These are phyloP conservation scores for Colletotrichum plurivorum DNA, from an alignment of 2,329 filamentous ascomycete species.

Conservation along the genomic window DNA sequence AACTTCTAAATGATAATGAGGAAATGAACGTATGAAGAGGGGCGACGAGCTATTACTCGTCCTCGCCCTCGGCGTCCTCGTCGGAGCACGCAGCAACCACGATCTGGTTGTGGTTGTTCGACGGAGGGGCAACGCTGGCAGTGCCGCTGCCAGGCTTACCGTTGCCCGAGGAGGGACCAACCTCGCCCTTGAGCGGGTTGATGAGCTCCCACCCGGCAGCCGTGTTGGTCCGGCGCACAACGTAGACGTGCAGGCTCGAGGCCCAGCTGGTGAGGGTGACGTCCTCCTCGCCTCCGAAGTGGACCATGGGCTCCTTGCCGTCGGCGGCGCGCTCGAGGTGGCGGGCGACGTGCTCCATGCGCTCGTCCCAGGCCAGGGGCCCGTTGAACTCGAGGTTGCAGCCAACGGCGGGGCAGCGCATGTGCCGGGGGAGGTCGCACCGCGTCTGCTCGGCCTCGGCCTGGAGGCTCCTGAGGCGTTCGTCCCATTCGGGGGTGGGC, in stretches of 20 bases:
- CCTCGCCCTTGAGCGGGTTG: slow-evolving; percentile 45
- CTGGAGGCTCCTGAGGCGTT: slow-evolving; percentile 69
- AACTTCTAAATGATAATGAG: background rate
- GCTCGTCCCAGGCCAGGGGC: slow-evolving; percentile 78
- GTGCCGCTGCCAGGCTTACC: slow-evolving; percentile 32
- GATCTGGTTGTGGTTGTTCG: slow-evolving; percentile 26
- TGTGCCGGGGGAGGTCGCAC: slow-evolving; percentile 72
- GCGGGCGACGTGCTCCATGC: slow-evolving; percentile 89
- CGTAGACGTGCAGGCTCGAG: slow-evolving; percentile 51
- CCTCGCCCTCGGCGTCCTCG: slow-evolving; percentile 41
- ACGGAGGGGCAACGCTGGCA: slow-evolving; percentile 2
- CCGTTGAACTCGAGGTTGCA: slow-evolving; percentile 76
- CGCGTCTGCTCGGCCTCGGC: slow-evolving; percentile 71
- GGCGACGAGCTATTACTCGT: slow-evolving; percentile 18
- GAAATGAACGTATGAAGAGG: slow-evolving; percentile 1
- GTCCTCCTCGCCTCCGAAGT: slow-evolving; percentile 57
- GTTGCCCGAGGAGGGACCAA: slow-evolving; percentile 38
- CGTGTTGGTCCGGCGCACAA: slow-evolving; percentile 48
- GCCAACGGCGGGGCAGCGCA: slow-evolving; percentile 72
- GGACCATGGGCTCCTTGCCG: slow-evolving; percentile 48
- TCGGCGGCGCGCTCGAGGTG: slow-evolving; percentile 76
- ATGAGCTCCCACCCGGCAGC: slow-evolving; percentile 51
- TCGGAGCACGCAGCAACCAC: slow-evolving; percentile 22
- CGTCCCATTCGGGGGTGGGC: slow-evolving; percentile 60
- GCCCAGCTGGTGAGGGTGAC: slow-evolving; percentile 58